Percentiles rank a stretch among this genome's conserved stretches.
These are phyloP conservation scores for Aphanomyces cochlioides DNA, from an alignment of 352 stramenopile genomes.

Conservation along the genomic window DNA sequence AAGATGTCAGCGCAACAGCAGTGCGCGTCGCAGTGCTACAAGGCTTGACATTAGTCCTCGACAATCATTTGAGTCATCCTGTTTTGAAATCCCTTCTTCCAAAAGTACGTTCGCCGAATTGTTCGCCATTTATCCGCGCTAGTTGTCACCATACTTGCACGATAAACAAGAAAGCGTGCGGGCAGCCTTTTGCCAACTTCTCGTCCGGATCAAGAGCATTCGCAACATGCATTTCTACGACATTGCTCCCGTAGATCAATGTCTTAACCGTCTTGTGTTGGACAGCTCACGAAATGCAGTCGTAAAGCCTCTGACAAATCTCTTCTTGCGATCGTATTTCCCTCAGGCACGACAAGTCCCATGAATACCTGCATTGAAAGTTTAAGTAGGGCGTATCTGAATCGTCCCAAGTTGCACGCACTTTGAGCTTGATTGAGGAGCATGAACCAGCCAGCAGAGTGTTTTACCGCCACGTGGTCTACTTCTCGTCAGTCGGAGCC, in stretches of 20 bases:
- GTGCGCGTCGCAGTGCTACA: slow-evolving; percentile 83
- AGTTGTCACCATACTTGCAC: slow-evolving; percentile 78
- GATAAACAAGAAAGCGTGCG: slow-evolving; percentile 81
- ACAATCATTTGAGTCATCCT: slow-evolving; percentile 82
- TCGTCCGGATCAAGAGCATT: slow-evolving; percentile 86
- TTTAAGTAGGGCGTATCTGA: slow-evolving; percentile 52
- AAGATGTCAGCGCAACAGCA: slow-evolving; percentile 65
- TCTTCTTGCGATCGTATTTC: slow-evolving; percentile 87
- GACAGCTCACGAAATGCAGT: slow-evolving; percentile 54
- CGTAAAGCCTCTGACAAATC: slow-evolving; percentile 68
- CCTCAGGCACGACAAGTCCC: slow-evolving; percentile 37
- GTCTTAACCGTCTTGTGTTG: slow-evolving; percentile 67
- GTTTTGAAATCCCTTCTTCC: slow-evolving; percentile 80
- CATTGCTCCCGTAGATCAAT: slow-evolving; percentile 69
- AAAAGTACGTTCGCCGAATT: slow-evolving; percentile 45
- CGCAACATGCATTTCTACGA: slow-evolving; percentile 85
- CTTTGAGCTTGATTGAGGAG: slow-evolving; percentile 74
- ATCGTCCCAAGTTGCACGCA: slow-evolving; percentile 77
- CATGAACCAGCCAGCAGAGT: slow-evolving; percentile 75
- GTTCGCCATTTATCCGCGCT: slow-evolving; percentile 7
- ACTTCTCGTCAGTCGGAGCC: slow-evolving; percentile 70
- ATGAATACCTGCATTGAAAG: neutral
- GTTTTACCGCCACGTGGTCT: slow-evolving; percentile 74
- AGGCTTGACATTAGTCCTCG: slow-evolving; percentile 78
- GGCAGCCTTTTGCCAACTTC: slow-evolving; percentile 64